phyloP scores from a whole-genome alignment of 2,329 filamentous ascomycete genomes.

The Didymella pinodella region DNA sequence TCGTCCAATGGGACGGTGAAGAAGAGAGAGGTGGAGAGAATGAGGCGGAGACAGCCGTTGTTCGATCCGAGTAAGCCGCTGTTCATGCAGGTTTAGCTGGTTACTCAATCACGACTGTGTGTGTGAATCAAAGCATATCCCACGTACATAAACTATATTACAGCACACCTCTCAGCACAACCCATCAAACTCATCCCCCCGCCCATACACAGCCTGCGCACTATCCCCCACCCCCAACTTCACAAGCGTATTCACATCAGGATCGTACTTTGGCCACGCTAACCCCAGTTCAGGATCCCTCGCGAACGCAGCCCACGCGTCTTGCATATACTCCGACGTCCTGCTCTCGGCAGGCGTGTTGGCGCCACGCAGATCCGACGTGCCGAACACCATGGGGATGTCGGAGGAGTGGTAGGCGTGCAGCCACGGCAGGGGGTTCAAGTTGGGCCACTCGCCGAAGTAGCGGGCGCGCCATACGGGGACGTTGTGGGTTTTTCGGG shows the following conservation, averaged over 20 bases:
- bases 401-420: background rate
- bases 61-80: conserved; percentile 3
- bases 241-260: background rate
- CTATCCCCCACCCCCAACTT: background rate
- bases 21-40: background rate
- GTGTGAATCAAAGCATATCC: background rate
- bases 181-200: conserved; percentile 33
- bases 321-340: background rate
- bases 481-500: background rate
- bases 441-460: background rate
- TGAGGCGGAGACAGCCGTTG: background rate
- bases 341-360: background rate
- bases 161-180: conserved; percentile 12
- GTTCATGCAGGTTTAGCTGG: background rate
- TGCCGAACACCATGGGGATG: background rate
- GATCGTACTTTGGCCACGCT: background rate
- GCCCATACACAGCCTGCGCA: conserved; percentile 42
- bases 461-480: background rate
- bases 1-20: background rate
- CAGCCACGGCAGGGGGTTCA: background rate
- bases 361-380: background rate
- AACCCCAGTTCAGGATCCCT: background rate
- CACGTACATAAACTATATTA: background rate
- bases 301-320: background rate
- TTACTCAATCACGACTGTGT: background rate